Base-by-base conservation (phyloP, 441 rosid genomes). In the Gossypium gossypioides region DNA sequence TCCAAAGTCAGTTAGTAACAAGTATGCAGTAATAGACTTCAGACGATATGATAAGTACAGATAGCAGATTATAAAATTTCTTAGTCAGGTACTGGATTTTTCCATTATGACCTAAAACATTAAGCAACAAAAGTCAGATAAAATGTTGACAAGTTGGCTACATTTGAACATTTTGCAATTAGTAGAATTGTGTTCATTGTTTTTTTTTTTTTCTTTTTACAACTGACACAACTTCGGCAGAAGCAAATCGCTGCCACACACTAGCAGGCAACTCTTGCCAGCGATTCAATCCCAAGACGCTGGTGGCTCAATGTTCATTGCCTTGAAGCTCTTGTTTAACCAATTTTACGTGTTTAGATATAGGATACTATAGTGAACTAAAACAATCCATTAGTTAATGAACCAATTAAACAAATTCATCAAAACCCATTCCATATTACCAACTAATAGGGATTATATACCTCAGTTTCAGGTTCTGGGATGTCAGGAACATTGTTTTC, bases 91-190 rank as follows among this genome's bases (percentile, higher is more conserved):
- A 62, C 68, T 24, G 19, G 27, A 62, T 16, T 34, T 37, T 62
- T 18, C 24, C 48, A 34, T 18, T 62, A 62, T 62, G 50, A 62
- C 18, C 50, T 16, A 62, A 64, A 64, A 21, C 2, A 21, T 42
- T 64, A 64, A 64, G 18, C 54, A 42, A 64, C 69, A 21, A 12
- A 64, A 42, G 16, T 64, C 68, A 19, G 68, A 64, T 40, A 42
- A 63, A 40, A 10, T 34, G 15, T 19, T 40, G 32, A 40, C 13
- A 21, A 64, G 18, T 54, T 48, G 19, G 29, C 54, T 19, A 64
- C 10, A 42, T 21, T 42, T 19, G 32, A 64, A 37, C 50, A 22
- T 16, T 16, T 62, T 24, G 19, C 50, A 34, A 15, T 37, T 18
- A 62, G 25, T 34, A 18, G 24, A 37, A 62, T 62, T 3, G 18